Evolutionary conservation across 768 basidiomycete species (phyloP).

Genomic region (Russula olivacea): DNA sequence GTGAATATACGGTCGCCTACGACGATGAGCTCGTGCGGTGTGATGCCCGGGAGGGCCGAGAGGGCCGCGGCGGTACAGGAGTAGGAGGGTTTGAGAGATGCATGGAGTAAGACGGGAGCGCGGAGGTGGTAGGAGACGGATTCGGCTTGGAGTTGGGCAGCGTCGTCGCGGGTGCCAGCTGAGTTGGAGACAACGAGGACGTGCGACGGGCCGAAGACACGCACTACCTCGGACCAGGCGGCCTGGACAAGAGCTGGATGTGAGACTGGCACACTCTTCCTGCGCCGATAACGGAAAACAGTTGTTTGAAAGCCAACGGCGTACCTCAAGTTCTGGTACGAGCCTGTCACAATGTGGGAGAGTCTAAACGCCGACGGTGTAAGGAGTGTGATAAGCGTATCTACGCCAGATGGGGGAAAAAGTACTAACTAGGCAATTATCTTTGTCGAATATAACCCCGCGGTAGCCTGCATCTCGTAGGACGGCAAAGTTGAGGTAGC

Average conservation of each 20-base stretch:
- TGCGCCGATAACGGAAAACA: neutral
- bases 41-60: constrained; percentile 44
- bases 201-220: constrained; percentile 68
- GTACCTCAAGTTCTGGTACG: constrained; percentile 68
- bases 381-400: constrained; percentile 30
- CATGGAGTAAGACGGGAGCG: constrained; percentile 79
- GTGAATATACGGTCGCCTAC: constrained; percentile 94
- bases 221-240: constrained; percentile 68
- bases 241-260: constrained; percentile 36
- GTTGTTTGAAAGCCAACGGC: neutral
- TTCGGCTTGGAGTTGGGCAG: constrained; percentile 84
- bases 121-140: constrained; percentile 71
- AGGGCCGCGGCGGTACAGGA: constrained; percentile 65
- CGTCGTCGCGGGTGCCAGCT: constrained; percentile 73
- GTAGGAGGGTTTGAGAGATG: constrained; percentile 71
- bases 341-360: constrained; percentile 69
- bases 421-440: constrained; percentile 76
- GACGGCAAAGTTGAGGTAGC: constrained; percentile 71
- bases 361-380: constrained; percentile 65
- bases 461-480: constrained; percentile 72
- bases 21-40: constrained; percentile 62
- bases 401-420: neutral
- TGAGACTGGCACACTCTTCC: neutral
- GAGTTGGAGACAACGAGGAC: constrained; percentile 94
- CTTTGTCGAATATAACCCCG: constrained; percentile 95